Evolutionary conservation across 2,329 filamentous ascomycete species (phyloP).

Genomic region (Colletotrichum spaethianum): DNA sequence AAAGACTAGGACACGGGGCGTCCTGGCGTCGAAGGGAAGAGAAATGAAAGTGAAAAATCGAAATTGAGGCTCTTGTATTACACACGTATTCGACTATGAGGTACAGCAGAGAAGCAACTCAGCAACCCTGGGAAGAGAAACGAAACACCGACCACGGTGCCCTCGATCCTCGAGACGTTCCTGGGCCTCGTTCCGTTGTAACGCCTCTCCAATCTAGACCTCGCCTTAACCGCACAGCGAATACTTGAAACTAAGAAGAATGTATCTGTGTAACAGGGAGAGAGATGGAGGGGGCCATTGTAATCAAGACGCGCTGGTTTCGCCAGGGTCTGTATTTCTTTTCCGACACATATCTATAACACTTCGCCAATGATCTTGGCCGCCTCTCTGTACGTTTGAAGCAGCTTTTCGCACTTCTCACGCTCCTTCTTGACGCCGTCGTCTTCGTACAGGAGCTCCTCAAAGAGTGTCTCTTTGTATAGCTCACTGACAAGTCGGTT

Average conservation of each 20-base stretch:
- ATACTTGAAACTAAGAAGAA: conserved; percentile 24
- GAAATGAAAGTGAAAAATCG: neutral
- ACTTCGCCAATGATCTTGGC: conserved; percentile 99
- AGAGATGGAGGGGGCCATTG: conserved; percentile 3
- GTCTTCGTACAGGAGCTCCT: conserved; percentile 96
- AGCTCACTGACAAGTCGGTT: conserved; percentile 96
- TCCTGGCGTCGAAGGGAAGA: neutral
- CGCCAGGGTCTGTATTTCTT: conserved; percentile 22
- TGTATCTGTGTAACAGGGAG: conserved; percentile 11
- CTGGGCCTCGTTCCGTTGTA: conserved; percentile 10
- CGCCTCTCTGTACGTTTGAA: conserved; percentile 96
- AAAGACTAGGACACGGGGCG: neutral
- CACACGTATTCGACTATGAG: conserved; percentile 15
- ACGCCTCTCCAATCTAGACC: conserved; percentile 10
- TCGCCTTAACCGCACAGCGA: conserved; percentile 6
- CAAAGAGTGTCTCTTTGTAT: conserved; percentile 92
- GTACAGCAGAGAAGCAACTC: conserved; percentile 14
- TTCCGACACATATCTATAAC: conserved; percentile 65
- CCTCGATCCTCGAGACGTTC: conserved; percentile 8
- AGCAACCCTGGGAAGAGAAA: conserved; percentile 2
- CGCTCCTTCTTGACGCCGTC: conserved; percentile 97
- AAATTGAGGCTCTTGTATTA: conserved; percentile 33
- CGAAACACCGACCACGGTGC: neutral
- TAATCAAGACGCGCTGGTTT: conserved; percentile 20
- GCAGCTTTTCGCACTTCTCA: conserved; percentile 97